Evolutionary conservation across 1,139 yeast genomes (phyloP), one percentile per base, ranked within the genome.

Genomic region (Zygosaccharomyces sapae): DNA sequence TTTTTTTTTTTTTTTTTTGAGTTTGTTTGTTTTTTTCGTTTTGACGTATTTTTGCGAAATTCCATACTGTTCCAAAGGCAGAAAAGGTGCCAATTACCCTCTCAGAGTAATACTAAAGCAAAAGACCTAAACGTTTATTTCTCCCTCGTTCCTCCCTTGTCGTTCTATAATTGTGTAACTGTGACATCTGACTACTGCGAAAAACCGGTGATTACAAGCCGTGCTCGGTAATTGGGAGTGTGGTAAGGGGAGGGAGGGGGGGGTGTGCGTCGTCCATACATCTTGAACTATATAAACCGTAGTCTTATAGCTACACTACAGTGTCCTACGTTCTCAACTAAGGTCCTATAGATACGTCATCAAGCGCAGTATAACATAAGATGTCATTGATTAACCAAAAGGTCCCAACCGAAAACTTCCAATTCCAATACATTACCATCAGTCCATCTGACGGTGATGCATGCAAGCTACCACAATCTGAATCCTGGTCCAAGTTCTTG

Each of bases 391-490:
- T 56, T 37, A 59, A 58, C 58, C 50, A 60, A 40, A 51, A 59
- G 20, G 53, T 60, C 44, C 55, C 56, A 43, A 47, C 59, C 33
- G 52, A 51, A 13, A 58, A 55, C 45, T 53, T 43, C 51, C 54
- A 55, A 38, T 59, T 61, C 56, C 63, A 59, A 51, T 62, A 58
- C 56, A 58, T 62, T 45, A 51, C 43, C 12, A 44, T 56, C 43
- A 52, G 53, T 24, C 55, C 55, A 25, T 45, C 53, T 12, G 53
- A 56, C 24, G 50, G 50, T 29, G 59, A 52, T 31, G 59, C 63
- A 29, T 62, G 66, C 49, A 58, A 57, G 44, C 30, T 58, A 50
- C 66, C 66, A 46, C 56, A 54, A 36, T 55, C 61, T 38, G 54
- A 51, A 20, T 41, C 49, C 9, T 60, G 64, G 63, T 38, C 56